These are phyloP conservation scores for Helianthus annuus DNA, from an alignment of 129 eudicot genomes.

Conservation along the genomic window DNA sequence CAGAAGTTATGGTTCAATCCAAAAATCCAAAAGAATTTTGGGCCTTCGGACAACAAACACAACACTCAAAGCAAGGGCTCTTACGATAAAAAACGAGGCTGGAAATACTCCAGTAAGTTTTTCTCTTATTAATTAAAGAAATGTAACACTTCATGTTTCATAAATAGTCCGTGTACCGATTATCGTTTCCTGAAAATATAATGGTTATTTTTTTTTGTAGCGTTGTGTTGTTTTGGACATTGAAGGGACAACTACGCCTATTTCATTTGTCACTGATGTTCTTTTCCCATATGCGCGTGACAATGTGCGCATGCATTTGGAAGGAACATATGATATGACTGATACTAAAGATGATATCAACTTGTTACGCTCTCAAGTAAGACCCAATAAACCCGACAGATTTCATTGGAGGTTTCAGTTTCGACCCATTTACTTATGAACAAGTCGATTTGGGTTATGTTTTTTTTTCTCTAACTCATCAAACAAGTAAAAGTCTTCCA, in stretches of 20 bases:
- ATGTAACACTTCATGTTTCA: not conserved
- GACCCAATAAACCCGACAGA: slow-evolving; percentile 13
- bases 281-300: slow-evolving; percentile 96
- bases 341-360: slow-evolving; percentile 90
- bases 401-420: not conserved
- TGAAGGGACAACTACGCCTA: slow-evolving; percentile 98
- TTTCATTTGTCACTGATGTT: slow-evolving; percentile 91
- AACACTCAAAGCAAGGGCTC: slow-evolving; percentile 49
- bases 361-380: slow-evolving; percentile 73
- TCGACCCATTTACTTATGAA: not conserved
- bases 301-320: slow-evolving; percentile 87
- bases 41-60: slow-evolving; percentile 13
- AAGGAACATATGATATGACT: slow-evolving; percentile 63
- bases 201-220: slow-evolving; percentile 31
- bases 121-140: not conserved
- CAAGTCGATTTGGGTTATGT: not conserved
- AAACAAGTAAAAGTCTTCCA: not conserved
- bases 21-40: not conserved
- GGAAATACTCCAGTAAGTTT: slow-evolving; percentile 50
- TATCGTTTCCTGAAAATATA: not conserved
- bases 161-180: not conserved
- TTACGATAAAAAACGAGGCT: slow-evolving; percentile 24
- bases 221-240: slow-evolving; percentile 89
- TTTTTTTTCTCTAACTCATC: not conserved
- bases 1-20: slow-evolving; percentile 70